Percentiles rank a stretch among this genome's conserved stretches.
Conservation (phyloP, 371 early-diverging fungal species). For the Saksenaea oblongispora region DNA sequence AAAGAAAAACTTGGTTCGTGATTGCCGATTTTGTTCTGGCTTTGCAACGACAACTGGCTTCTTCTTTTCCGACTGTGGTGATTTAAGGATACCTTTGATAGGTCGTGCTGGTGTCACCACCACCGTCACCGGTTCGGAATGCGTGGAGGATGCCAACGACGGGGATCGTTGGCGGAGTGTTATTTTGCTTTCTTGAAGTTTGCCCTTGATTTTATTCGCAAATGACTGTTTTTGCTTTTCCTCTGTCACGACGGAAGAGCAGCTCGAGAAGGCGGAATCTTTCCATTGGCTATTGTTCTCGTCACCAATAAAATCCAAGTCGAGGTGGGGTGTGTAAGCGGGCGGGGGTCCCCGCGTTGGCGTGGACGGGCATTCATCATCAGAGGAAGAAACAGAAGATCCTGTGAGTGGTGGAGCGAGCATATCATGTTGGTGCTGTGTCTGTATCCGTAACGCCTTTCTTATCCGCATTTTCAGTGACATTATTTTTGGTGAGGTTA, state of each 20-base stretch:
- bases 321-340: not conserved
- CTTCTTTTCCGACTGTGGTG: not conserved
- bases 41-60: not conserved
- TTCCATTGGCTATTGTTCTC: not conserved
- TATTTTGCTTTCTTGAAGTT: not conserved
- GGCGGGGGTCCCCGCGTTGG: not conserved
- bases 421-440: slow-evolving; percentile 3
- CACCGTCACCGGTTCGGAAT: not conserved
- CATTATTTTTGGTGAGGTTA: not conserved
- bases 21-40: not conserved
- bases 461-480: not conserved
- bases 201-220: not conserved
- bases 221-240: not conserved
- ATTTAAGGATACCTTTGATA: not conserved
- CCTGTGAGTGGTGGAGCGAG: not conserved
- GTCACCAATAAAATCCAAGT: not conserved
- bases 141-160: not conserved
- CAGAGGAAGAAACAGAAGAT: not conserved
- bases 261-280: not conserved
- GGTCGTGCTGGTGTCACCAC: not conserved
- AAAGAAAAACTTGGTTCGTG: not conserved
- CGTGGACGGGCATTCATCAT: not conserved
- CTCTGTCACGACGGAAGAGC: not conserved
- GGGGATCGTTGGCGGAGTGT: not conserved
- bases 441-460: not conserved